Conservation (phyloP, 2,329 filamentous ascomycete genomes). For the Xylaria sp. region DNA sequence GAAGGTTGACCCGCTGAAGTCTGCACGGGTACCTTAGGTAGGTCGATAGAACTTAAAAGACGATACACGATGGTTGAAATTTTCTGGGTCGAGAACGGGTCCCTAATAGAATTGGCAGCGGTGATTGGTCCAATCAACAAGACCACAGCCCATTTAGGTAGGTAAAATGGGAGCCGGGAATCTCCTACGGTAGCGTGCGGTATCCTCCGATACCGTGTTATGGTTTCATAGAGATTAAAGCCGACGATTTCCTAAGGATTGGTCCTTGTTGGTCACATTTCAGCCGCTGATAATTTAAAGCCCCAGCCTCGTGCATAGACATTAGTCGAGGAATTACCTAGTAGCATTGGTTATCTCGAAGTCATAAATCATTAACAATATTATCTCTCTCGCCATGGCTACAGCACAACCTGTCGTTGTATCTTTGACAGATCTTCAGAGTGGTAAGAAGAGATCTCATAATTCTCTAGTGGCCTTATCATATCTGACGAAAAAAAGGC, state of each 20-base stretch:
- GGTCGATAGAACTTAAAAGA: no score
- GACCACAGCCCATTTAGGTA: conserved; percentile 25
- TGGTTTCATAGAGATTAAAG: conserved; percentile 31
- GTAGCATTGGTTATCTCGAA: background rate
- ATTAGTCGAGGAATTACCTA: background rate
- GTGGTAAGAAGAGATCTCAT: conserved; percentile 57
- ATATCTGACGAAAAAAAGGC: conserved; percentile 56
- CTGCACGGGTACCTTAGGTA: no score
- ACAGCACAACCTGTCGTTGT: conserved; percentile 69
- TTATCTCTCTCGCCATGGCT: conserved; percentile 53
- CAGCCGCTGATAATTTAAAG: conserved; percentile 20
- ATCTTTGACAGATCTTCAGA: conserved; percentile 69
- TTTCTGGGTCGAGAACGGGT: background rate
- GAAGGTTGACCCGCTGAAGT: no score
- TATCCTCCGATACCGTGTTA: conserved; percentile 37
- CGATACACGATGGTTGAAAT: background rate
- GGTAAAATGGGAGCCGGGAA: conserved; percentile 28
- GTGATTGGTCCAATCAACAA: conserved; percentile 20
- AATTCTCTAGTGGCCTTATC: background rate
- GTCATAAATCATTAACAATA: background rate
- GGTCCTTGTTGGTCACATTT: background rate
- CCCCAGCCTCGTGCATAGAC: conserved; percentile 11
- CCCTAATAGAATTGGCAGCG: background rate
- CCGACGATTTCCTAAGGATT: conserved; percentile 48
- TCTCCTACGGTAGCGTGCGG: conserved; percentile 39